Evolutionary conservation across 306 rosid genomes (phyloP), one percentile per base, ranked within the genome.

Genomic region (Dicorynia guianensis): DNA sequence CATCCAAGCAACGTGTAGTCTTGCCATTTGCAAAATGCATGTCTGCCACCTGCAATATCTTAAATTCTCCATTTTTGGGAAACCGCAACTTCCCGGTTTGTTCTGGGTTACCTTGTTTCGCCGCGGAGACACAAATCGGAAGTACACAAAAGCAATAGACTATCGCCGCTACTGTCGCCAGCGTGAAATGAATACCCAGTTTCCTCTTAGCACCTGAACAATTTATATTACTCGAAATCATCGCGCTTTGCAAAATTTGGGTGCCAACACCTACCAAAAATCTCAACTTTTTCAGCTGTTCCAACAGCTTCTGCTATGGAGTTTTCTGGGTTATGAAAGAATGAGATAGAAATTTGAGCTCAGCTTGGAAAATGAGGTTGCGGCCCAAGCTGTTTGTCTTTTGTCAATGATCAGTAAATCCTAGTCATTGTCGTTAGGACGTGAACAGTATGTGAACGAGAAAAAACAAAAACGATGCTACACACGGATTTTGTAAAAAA

Each of bases 41-140:
- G 34, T 95, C 99, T 57, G 97, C 98, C 57, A 95, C 97, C 74
- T 95, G 98, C 61, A 95, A 82, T 57, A 95, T 90, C 93, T 90
- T 95, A 65, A 95, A 95, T 86, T 77, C 85, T 39, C 98, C 98
- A 77, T 78, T 72, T 35, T 73, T 17, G 7, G 59, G 86, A 73
- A 95, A 92, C 50, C 87, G 71, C 56, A 95, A 88, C 84, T 74
- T 74, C 84, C 36, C 73, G 0, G 49, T 12, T 17, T 10, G 47
- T 10, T 63, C 71, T 46, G 76, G 48, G 70, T 48, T 1, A 6
- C 63, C 10, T 73, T 18, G 81, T 46, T 71, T 60, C 42, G 70
- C 85, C 0, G 87, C 81, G 4, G 63, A 57, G 10, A 53, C 85
- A 67, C 82, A 76, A 53, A 76, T 18, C 50, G 87, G 80, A 76